Conservation (phyloP, 2,329 filamentous ascomycete genomes). For the Talaromyces sp. region DNA sequence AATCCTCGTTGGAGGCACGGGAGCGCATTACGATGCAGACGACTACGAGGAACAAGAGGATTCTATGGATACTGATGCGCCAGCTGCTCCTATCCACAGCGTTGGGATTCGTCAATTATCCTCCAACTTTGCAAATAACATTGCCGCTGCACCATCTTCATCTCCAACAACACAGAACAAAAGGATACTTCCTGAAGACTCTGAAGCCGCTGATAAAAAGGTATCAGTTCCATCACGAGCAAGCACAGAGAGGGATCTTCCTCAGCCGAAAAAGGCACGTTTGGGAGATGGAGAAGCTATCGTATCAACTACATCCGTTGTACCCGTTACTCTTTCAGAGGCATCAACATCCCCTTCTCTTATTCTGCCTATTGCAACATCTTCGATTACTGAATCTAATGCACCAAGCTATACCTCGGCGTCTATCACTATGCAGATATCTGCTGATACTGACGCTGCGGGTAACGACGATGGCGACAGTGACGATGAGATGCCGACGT, state of each 20-base stretch:
- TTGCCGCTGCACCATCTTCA: neutral
- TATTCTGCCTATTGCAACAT: conserved; percentile 8
- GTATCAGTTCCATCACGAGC: conserved; percentile 4
- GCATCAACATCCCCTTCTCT: conserved; percentile 19
- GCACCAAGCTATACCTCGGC: neutral
- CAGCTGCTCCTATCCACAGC: neutral
- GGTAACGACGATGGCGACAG: conserved; percentile 40
- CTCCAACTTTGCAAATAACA: neutral
- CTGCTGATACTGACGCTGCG: neutral
- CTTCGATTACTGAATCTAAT: neutral
- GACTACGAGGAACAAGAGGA: conserved; percentile 27
- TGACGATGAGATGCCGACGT: conserved; percentile 49
- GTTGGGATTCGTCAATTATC: neutral
- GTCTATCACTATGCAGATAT: neutral
- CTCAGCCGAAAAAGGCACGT: conserved; percentile 32
- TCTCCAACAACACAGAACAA: conserved; percentile 21
- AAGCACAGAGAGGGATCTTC: neutral
- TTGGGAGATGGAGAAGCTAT: conserved; percentile 24
- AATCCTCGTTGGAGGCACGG: conserved; percentile 32
- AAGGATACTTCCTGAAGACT: conserved; percentile 8
- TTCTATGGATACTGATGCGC: neutral
- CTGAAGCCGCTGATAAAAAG: neutral
- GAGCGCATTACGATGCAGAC: conserved; percentile 30
- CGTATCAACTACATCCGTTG: conserved; percentile 12
- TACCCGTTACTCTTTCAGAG: conserved; percentile 22